Evolutionary conservation across 2,329 filamentous ascomycete genomes (phyloP), one percentile per base, ranked within the genome.

Genomic region (Dothistroma septosporum): DNA sequence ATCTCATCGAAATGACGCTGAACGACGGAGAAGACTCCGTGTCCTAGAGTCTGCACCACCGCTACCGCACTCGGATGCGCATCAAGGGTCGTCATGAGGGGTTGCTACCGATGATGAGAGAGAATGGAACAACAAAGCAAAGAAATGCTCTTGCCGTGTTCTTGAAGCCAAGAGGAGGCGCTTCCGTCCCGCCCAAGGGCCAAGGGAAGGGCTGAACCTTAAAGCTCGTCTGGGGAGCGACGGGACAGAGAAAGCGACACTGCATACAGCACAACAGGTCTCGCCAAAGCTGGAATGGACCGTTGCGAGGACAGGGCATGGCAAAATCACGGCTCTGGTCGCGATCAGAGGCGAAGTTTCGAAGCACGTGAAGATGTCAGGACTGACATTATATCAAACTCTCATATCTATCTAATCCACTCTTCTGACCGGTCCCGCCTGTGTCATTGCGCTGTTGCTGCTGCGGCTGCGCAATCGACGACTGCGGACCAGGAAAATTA

Each of bases 401-500:
- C 55, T 57, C 55, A 47, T 57, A 57, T 47, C 31, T 57, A 47
- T 57, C 55, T 47, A 57, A 33, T n/a, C 55, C 55, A 24, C 55
- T 47, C 22, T 35, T n/a, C 50, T 53, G 49, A 9, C 32, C 44
- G n/a, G 37, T 19, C 41, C 41, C 14, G n/a, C 41, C 21, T 12
- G 19, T 12, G 11, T 44, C 48, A 41, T 53, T 58, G 28, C 52
- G 53, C 4, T 32, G 53, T 35, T 37, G 54, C 35, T 56, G 33
- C 41, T 44, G 41, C 41, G 41, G 41, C 41, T 19, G 19, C n/a
- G 14, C 41, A 7, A 44, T n/a, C 41, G 41, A 44, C 14, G 41
- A 4, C 41, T n/a, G 12, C 12, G 41, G 41, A 44, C 41, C 41
- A 44, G 72, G 71, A 19, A 64, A 62, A 73, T 11, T 75, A 73